Base-by-base conservation (phyloP, 164 flowering plant species). In the Magnolia kwangsiensis region DNA sequence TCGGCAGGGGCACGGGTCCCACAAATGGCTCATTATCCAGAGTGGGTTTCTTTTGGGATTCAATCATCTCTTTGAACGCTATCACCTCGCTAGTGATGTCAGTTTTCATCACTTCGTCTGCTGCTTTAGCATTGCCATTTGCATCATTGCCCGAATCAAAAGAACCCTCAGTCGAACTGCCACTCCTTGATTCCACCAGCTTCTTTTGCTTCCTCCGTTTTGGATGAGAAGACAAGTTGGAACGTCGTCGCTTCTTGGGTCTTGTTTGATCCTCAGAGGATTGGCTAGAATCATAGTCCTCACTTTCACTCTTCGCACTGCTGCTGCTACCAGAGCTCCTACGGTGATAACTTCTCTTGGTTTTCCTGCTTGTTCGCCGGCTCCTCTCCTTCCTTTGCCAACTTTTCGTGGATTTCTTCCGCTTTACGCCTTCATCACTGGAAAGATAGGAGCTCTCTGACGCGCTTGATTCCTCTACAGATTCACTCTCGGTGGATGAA, bases 1-100 rank as follows among this genome's bases (percentile, higher is more conserved):
- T 90, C 0, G 99, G 98, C 85, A 94, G 78, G 1, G 99, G 99
- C 86, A 84, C 77, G 24, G 99, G 99, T 16, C 99, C 99, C 51
- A 96, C 97, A 19, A 80, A 67, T 1, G 85, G 85, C 13, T 94
- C 99, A 72, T 89, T 84, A 8, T 91, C 95, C 81, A 91, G 31
- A 21, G 80, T 83, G 64, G 88, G 80, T 75, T 88, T 94, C 89
- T 94, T 96, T 78, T 90, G 90, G 3, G 80, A 74, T 80, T 96
- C 97, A 29, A 93, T 74, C 85, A 91, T 81, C 74, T 96, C 99
- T 76, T 91, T 96, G n/a, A 90, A 88, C 78, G 7, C 76, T 21
- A 89, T 83, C 0, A 78, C 79, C 80, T 92, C 97, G 31, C 67
- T 83, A 77, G 85, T 65, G 50, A 77, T 64, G 51, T 90, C 92